These are phyloP conservation scores for Penicillium sp. DNA, from an alignment of 2,329 filamentous ascomycete genomes.

Conservation along the genomic window DNA sequence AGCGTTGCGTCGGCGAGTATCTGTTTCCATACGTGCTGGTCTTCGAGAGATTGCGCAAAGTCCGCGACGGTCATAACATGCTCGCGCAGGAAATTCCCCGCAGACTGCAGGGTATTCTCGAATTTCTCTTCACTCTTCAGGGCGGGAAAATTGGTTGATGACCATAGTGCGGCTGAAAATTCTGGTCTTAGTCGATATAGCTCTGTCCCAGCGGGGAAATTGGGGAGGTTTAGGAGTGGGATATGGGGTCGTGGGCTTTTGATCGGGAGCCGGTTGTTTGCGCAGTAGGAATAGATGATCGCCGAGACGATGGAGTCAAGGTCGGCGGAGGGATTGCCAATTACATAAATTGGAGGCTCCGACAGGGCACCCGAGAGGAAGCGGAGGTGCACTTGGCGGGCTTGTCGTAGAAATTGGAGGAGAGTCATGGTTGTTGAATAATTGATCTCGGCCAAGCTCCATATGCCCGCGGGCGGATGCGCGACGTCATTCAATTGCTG, in stretches of 20 bases:
- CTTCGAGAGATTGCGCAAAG: slow-evolving; percentile 26
- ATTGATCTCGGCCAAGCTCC: not conserved
- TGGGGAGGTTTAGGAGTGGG: slow-evolving; percentile 58
- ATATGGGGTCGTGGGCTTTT: slow-evolving; percentile 47
- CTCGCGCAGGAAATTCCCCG: slow-evolving; percentile 26
- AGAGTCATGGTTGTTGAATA: slow-evolving; percentile 21
- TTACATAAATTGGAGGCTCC: slow-evolving; percentile 37
- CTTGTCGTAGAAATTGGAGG: slow-evolving; percentile 37
- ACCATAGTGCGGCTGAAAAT: slow-evolving; percentile 54
- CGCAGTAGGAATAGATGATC: slow-evolving; percentile 60
- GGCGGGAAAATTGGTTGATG: slow-evolving; percentile 38
- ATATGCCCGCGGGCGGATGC: not conserved
- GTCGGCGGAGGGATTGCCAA: slow-evolving; percentile 50
- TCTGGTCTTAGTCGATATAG: slow-evolving; percentile 56
- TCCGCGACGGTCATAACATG: slow-evolving; percentile 43
- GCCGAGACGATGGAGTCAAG: slow-evolving; percentile 63
- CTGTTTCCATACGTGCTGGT: not conserved
- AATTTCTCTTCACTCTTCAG: slow-evolving; percentile 19
- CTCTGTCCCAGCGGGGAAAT: slow-evolving; percentile 43
- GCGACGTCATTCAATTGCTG: slow-evolving; percentile 6
- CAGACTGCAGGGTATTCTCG: slow-evolving; percentile 23
- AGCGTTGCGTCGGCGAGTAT: slow-evolving; percentile 30
- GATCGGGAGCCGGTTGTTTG: slow-evolving; percentile 42
- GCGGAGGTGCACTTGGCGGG: slow-evolving; percentile 28
- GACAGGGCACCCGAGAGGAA: slow-evolving; percentile 22